Evolutionary conservation across 208 protist genomes (phyloP), one percentile per base, ranked within the genome.

Genomic region (Leishmania major): DNA sequence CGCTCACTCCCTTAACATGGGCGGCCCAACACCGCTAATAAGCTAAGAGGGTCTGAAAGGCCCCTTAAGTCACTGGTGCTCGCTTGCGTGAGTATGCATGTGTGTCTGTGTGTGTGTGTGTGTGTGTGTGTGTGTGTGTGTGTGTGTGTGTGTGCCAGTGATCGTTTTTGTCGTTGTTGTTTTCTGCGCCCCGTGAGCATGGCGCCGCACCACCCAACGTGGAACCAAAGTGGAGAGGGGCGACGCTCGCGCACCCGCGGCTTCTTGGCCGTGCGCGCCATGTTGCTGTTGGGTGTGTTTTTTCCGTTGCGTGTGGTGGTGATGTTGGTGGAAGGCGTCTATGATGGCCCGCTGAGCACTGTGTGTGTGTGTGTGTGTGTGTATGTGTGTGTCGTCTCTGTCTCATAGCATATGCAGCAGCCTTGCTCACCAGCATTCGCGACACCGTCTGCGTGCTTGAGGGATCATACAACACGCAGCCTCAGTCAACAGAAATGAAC

Each of bases 381-480:
- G 73, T 85, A 43, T 83, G 45, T 84, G 82, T 79, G 22, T 84
- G 62, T 85, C 59, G n/a, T 64, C 57, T 11, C n/a, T 35, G 28
- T 35, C 19, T 31, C 59, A 64, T 35, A 8, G 59, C 25, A 35
- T 35, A 31, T 31, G 59, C 28, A 15, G 25, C 57, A 62, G 57
- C 57, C 17, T 62, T 31, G 57, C 57, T 31, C 57, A 31, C 25
- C 57, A 55, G 57, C 57, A 62, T 31, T 62, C 25, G 57, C 8
- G 28, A 31, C 57, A 15, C 51, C 66, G 22, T 72, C 66, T 25
- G 70, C 4, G 70, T 35, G 70, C 28, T 53, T 55, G 69, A 74
- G 40, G 25, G 45, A 19, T 28, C 25, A 19, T 25, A 28, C n/a
- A 40, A 74, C 51, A 22, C 31, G 3, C 43, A 74, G 47, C 45